Base-by-base conservation (phyloP, 2,329 filamentous ascomycete species). In the Phialophora verrucosa region DNA sequence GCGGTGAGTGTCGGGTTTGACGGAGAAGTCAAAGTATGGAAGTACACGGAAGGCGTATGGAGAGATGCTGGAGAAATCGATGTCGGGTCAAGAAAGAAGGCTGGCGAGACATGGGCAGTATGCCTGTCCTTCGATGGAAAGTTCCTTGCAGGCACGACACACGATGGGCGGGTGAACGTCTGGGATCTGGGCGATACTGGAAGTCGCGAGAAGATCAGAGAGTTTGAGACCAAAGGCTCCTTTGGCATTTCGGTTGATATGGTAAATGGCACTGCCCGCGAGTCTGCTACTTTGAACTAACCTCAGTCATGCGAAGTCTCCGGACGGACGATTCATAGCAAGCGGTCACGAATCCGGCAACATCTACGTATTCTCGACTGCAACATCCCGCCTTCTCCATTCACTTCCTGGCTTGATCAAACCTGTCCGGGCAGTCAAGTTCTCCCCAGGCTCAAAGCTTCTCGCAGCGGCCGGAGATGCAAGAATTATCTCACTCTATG, bases 311-410 rank as follows among this genome's bases (percentile, higher is more conserved):
- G 27, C 20, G 3, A 63, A 54, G 59, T 89, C 86, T 66, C 76
- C 81, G 23, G 91, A 99, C 77, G 94, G 93, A 61, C 89, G 87
- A 69, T 90, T 92, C 77, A 96, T 93, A 32, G 94, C 93, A 3
- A 96, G 91, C 60, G 95, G 95, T 0, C 94, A 99, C 79, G 91
- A 97, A 77, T 97, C 91, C 74, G 95, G 95, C 17, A 89, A 88
- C 12, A 87, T 98, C 69, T 97, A 97, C 80, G 88, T 99, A 68
- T 99, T 98, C 84, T 93, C 93, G 82, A 98, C 97, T 74, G 67
- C 67, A 7, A 92, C 91, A 0, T 91, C 92, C 3, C 87, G 92
- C 62, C 87, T 99, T 73, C 83, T 91, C 12, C 94, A 97, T 78
- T 95, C 92, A 7, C 83, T 99, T 27, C 89, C 92, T 62, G 90